Base-by-base conservation (phyloP, 306 rosid genomes). In the Bauhinia variegata region DNA sequence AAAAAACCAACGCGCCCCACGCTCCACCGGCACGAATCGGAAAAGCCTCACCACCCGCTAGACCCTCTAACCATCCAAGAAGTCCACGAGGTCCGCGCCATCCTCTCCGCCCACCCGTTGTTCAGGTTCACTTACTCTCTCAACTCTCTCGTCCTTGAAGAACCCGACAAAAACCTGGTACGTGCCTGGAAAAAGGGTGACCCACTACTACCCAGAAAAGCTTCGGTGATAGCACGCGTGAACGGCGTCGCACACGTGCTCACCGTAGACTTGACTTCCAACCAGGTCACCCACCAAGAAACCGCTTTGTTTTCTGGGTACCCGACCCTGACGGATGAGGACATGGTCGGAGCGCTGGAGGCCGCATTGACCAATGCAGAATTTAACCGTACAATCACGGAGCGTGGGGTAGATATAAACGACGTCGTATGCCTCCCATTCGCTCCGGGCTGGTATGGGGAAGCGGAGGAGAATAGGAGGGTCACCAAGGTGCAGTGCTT, bases 21-120 rank as follows among this genome's bases (percentile, higher is more conserved):
- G 41, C 72, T 70, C 74, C 83, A 7, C 61, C 80, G 51, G 42
- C 90, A 82, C 11, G 56, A 38, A 9, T 39, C 66, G 2, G 91
- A 86, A 62, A 60, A 53, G 10, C 96, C 96, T 23, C 88, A 38
- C 74, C 98, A 92, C 85, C 96, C 96, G 32, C 83, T 92, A 1
- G 98, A 92, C 76, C 98, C 96, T 17, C 62, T 92, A 43, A 92
- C 96, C n/a, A 30, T 87, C 32, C 54, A 39, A n/a, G 98, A 92
- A 58, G 54, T 89, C 74, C 84, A 79, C 63, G 39, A 18, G 47
- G 82, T 83, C 11, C 75, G 72, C 0, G 51, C 84, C 60, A 70
- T 87, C 70, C 84, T 89, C 60, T 69, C 83, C 30, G 14, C 81
- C 32, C 82, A 87, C 60, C 69, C 79, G 37, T 86, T 84, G 54